phyloP scores from a whole-genome alignment of 2,329 filamentous ascomycete species.

The Dryadomyces sulphureus region DNA sequence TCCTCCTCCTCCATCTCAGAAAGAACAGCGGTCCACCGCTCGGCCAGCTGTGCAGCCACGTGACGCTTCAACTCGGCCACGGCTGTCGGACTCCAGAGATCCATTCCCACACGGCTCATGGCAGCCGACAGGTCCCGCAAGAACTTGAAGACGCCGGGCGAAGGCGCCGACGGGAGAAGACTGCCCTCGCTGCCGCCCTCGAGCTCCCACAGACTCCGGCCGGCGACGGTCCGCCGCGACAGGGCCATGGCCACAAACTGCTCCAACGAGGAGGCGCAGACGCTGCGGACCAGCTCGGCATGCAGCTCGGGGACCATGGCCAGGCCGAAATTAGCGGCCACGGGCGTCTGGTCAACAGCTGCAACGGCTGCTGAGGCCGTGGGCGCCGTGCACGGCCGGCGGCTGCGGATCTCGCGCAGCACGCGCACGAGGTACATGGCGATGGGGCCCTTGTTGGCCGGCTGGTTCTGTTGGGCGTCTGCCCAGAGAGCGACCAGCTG shows the following conservation, averaged over 20 bases:
- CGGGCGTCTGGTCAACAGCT: background rate
- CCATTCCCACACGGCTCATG: constrained; percentile 58
- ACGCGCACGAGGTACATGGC: constrained; percentile 58
- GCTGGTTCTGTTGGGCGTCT: background rate
- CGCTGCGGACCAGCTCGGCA: constrained; percentile 37
- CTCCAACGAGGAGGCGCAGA: constrained; percentile 34
- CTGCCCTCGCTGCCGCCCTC: constrained; percentile 59
- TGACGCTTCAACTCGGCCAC: constrained; percentile 46
- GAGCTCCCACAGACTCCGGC: constrained; percentile 67
- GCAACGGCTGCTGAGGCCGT: background rate
- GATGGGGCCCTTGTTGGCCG: constrained; percentile 12
- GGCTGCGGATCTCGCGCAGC: constrained; percentile 56
- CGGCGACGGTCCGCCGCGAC: constrained; percentile 34
- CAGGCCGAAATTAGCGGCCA: constrained; percentile 38
- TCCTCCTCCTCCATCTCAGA: constrained; percentile 15
- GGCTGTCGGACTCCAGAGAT: constrained; percentile 66
- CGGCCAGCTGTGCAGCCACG: constrained; percentile 34
- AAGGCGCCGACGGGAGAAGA: constrained; percentile 67
- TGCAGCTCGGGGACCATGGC: constrained; percentile 51
- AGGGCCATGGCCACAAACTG: constrained; percentile 28
- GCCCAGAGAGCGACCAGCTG: constrained; percentile 37
- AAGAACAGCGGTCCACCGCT: constrained; percentile 23
- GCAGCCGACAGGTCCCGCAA: constrained; percentile 46
- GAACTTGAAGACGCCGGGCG: constrained; percentile 57
- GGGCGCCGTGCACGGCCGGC: constrained; percentile 30